phyloP scores from a whole-genome alignment of 169 alveolate species.

The Amoebophrya sp. region DNA sequence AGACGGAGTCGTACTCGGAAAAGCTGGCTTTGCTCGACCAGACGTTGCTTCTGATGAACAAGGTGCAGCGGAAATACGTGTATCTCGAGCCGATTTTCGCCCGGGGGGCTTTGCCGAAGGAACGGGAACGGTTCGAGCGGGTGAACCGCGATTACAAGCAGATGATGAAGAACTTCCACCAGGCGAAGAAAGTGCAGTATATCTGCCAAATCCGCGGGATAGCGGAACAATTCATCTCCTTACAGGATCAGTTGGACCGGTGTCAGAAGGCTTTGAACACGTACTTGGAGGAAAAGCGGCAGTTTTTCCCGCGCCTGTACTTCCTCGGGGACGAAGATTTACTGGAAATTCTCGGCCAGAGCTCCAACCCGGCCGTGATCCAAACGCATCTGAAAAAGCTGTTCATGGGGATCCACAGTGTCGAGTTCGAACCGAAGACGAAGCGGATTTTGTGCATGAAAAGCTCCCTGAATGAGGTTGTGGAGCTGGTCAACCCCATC shows the following conservation, averaged over 20 bases:
- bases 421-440: slow-evolving; percentile 64
- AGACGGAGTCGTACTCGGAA: slow-evolving; percentile 70
- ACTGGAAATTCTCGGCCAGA: slow-evolving; percentile 80
- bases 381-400: slow-evolving; percentile 80
- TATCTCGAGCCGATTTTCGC: slow-evolving; percentile 84
- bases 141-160: slow-evolving; percentile 72
- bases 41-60: slow-evolving; percentile 63
- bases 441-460: slow-evolving; percentile 62
- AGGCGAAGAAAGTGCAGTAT: slow-evolving; percentile 68
- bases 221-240: slow-evolving; percentile 53
- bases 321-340: slow-evolving; percentile 90
- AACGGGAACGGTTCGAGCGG: slow-evolving; percentile 78
- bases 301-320: slow-evolving; percentile 81
- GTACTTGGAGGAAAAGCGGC: slow-evolving; percentile 80
- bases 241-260: slow-evolving; percentile 71
- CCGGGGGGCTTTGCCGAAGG: slow-evolving; percentile 85
- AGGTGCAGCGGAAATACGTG: slow-evolving; percentile 85
- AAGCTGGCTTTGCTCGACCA: slow-evolving; percentile 76
- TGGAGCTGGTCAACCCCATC: slow-evolving; percentile 61
- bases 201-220: slow-evolving; percentile 66
- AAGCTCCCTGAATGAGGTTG: slow-evolving; percentile 67
- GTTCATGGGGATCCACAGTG: slow-evolving; percentile 80
- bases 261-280: slow-evolving; percentile 85
- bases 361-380: slow-evolving; percentile 77
- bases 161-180: slow-evolving; percentile 69